These are phyloP conservation scores for Astrocystis sublimbata DNA, from an alignment of 495 filamentous ascomycete genomes.

Conservation along the genomic window DNA sequence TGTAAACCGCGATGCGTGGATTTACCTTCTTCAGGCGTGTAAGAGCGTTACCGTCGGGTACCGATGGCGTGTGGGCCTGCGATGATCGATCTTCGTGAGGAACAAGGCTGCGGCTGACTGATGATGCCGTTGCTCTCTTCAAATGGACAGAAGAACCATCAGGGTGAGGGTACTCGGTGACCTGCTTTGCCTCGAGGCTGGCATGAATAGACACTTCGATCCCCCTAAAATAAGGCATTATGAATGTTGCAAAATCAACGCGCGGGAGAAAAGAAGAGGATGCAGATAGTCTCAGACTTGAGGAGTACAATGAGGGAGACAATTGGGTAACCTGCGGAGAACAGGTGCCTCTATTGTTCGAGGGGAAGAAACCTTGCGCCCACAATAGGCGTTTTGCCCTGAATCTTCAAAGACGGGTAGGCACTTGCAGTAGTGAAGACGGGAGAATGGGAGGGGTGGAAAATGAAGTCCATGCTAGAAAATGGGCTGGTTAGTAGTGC, in stretches of 20 bases:
- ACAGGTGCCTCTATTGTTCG: too few relatives aligned
- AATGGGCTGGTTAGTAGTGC: too few relatives aligned
- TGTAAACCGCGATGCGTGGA: slow-evolving; percentile 49
- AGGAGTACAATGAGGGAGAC: not conserved
- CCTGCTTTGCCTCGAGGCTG: slow-evolving; percentile 27
- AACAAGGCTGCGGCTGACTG: slow-evolving; percentile 4
- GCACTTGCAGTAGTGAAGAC: too few relatives aligned
- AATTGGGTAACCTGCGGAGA: too few relatives aligned
- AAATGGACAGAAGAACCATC: slow-evolving; percentile 47
- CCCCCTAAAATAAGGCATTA: slow-evolving; percentile 51
- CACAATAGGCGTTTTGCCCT: too few relatives aligned
- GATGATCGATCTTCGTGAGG: slow-evolving; percentile 1
- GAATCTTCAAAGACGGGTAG: too few relatives aligned
- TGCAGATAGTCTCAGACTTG: not conserved
- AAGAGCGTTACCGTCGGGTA: slow-evolving; percentile 18
- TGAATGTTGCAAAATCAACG: slow-evolving; percentile 3
- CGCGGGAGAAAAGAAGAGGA: not conserved
- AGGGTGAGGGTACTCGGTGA: slow-evolving; percentile 54
- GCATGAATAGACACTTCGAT: slow-evolving; percentile 45
- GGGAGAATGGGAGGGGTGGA: too few relatives aligned
- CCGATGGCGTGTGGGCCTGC: not conserved
- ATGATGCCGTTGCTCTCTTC: slow-evolving; percentile 18
- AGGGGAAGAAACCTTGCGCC: too few relatives aligned
- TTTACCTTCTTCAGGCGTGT: slow-evolving; percentile 35
- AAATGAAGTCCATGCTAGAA: too few relatives aligned